Evolutionary conservation across 805 yeast genomes (phyloP), one percentile per base, ranked within the genome.

Genomic region (Candida arabinofermentans): DNA sequence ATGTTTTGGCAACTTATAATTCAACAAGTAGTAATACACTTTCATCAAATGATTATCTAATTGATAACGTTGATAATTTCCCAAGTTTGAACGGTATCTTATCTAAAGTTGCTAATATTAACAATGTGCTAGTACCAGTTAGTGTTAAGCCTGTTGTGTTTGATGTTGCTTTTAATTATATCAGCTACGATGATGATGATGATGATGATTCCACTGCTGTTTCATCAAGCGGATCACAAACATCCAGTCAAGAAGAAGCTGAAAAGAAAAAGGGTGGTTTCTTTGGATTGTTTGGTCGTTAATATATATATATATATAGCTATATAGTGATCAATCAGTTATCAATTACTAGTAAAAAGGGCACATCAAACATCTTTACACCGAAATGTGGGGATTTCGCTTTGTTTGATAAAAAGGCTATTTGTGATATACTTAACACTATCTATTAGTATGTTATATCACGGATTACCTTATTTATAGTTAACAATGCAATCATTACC

Each of bases 71-170:
- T 27, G 37, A 46, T 22, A 59, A 61, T 45, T 54, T 62, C 49
- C 59, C 66, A 23, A 45, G 42, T 34, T 51, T 54, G 27, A 47
- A 49, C 8, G 58, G 57, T 24, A 50, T 70, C 1, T 46, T 72
- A 34, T 57, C 63, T 2, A 52, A 39, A 21, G 46, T 65, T 38
- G 65, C 60, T 3, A 53, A 62, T 39, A 44, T 66, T 16, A 54
- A 58, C 4, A 54, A 61, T 10, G 37, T 46, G n/a, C 37, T 88
- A 31, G 67, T 65, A 48, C 85, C 95, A 1, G 77, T 86, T 2
- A 73, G 80, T 40, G 77, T 83, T 43, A 91, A 93, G 64, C 96
- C 99, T 0, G 95, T 89, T 8, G 74, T 90, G 55, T 93, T 88
- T 55, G 99, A 91, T 59, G 70, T 87, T 49, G 98, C 95, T 0